These are phyloP conservation scores for Blepharisma stoltei DNA, from an alignment of 73 alveolate species.

Conservation along the genomic window DNA sequence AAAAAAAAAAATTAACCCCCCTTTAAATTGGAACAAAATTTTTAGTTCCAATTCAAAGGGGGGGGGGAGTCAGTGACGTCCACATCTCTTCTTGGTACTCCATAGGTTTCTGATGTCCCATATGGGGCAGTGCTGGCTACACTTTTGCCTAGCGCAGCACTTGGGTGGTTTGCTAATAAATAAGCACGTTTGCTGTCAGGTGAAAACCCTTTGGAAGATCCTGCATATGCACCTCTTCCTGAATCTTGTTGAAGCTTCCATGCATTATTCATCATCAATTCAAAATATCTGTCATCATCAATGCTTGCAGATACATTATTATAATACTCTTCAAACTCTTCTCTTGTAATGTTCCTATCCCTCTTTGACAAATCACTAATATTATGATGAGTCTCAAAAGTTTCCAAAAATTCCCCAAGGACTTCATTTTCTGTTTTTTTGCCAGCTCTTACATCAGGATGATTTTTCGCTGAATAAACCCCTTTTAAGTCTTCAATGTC, in stretches of 20 bases:
- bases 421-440: conserved; percentile 58
- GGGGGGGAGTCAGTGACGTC: no score
- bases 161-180: neutral
- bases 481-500: conserved; percentile 64
- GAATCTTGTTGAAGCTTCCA: conserved; percentile 65
- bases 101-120: conserved; percentile 8
- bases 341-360: neutral
- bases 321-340: conserved; percentile 67
- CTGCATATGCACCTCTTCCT: conserved; percentile 12
- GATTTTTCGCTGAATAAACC: conserved; percentile 52
- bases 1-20: no score
- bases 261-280: conserved; percentile 75
- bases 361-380: conserved; percentile 27
- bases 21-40: no score
- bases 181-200: conserved; percentile 12
- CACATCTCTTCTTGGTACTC: no score
- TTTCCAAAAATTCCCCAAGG: conserved; percentile 47
- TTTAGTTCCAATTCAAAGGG: no score
- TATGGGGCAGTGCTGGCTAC: conserved; percentile 23
- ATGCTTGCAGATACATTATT: conserved; percentile 58
- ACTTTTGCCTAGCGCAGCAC: no score
- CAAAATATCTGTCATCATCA: conserved; percentile 77
- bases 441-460: conserved; percentile 80
- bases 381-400: conserved; percentile 56
- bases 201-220: no score